phyloP scores from a whole-genome alignment of 108 stramenopile species.

The Stephanodiscus triporus region DNA sequence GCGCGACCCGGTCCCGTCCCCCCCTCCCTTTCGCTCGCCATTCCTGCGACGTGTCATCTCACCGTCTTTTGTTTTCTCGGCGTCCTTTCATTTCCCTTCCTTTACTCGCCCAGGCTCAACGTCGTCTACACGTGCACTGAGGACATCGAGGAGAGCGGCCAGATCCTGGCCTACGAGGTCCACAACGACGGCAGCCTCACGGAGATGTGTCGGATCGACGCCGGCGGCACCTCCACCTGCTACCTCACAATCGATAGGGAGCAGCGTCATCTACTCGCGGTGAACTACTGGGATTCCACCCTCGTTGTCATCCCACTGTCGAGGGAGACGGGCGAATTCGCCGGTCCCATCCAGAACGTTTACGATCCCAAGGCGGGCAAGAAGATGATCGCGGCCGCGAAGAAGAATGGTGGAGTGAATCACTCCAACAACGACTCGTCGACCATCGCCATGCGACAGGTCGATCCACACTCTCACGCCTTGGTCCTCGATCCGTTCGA shows the following conservation, averaged over 20 bases:
- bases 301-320: conserved; percentile 83
- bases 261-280: conserved; percentile 76
- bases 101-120: conserved; percentile 54
- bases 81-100: not conserved
- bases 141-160: conserved; percentile 88
- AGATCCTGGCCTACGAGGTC: conserved; percentile 81
- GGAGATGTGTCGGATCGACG: conserved; percentile 69
- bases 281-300: conserved; percentile 95
- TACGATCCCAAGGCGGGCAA: conserved; percentile 59
- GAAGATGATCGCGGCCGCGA: conserved; percentile 64
- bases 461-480: conserved; percentile 95
- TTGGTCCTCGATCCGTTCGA: conserved; percentile 92
- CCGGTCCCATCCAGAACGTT: conserved; percentile 48
- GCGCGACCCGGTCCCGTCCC: not conserved
- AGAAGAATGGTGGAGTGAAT: conserved; percentile 77
- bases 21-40: not conserved
- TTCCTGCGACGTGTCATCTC: no score
- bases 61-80: not conserved
- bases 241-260: conserved; percentile 90
- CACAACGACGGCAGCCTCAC: conserved; percentile 64
- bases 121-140: conserved; percentile 96
- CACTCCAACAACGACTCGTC: conserved; percentile 84
- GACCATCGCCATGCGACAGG: conserved; percentile 86
- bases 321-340: conserved; percentile 68
- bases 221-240: conserved; percentile 92